Conservation (phyloP, 148 eudicot species). For the Persicaria maculosa region DNA sequence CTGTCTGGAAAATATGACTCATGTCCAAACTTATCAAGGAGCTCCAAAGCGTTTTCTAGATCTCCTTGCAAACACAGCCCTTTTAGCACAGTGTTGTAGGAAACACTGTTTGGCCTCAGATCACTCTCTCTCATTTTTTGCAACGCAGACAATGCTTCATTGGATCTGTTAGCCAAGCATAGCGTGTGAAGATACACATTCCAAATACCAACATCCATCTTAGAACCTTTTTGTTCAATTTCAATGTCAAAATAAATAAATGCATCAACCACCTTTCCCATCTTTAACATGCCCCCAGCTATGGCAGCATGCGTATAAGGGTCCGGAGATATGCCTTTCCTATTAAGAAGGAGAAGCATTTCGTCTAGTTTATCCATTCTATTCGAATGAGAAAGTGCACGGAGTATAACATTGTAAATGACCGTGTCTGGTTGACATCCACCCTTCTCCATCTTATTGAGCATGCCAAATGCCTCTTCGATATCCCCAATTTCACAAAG, state of each 20-base stretch:
- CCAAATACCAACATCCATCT: conserved; percentile 36
- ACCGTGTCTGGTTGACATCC: conserved; percentile 45
- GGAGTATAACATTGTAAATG: conserved; percentile 46
- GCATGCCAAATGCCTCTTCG: conserved; percentile 35
- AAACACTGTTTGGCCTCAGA: conserved; percentile 32
- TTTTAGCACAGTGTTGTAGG: conserved; percentile 45
- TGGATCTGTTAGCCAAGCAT: conserved; percentile 27
- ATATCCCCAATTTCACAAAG: conserved; percentile 49
- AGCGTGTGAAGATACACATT: conserved; percentile 43
- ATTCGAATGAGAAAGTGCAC: conserved; percentile 34
- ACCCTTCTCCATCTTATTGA: conserved; percentile 43
- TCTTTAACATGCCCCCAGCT: conserved; percentile 55
- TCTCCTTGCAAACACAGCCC: conserved; percentile 28
- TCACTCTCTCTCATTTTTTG: conserved; percentile 24
- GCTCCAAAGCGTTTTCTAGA: conserved; percentile 31
- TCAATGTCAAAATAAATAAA: conserved; percentile 24
- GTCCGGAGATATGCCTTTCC: conserved; percentile 40
- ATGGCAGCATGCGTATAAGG: conserved; percentile 43
- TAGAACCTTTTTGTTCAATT: conserved; percentile 20
- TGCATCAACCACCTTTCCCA: conserved; percentile 33
- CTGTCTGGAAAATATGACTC: conserved; percentile 32
- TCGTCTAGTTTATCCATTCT: conserved; percentile 24
- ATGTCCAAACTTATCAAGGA: conserved; percentile 30
- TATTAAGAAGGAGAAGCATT: conserved; percentile 23
- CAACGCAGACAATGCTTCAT: conserved; percentile 30